Evolutionary conservation across 257 asterid species (phyloP).

Genomic region (Parsonsia alboflavescens): DNA sequence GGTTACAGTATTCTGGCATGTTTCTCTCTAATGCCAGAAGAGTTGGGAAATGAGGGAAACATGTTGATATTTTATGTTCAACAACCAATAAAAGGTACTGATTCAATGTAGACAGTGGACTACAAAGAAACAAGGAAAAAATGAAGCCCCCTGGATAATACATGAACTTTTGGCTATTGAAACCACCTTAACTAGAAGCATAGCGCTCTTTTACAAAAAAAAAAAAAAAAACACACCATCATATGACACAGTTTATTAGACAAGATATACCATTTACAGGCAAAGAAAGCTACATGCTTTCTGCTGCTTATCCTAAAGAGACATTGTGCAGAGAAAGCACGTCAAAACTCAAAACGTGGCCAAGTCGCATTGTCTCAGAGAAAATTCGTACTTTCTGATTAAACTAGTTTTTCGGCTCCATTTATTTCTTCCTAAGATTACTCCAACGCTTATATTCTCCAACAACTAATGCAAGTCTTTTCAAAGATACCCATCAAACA

Average conservation of each 20-base stretch:
- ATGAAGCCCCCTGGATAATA: neutral
- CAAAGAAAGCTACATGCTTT: neutral
- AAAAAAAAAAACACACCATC: too few relatives aligned
- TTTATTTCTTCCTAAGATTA: neutral
- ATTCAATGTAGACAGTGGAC: neutral
- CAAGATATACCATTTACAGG: neutral
- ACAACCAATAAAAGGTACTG: neutral
- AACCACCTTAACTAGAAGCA: neutral
- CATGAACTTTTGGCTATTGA: neutral
- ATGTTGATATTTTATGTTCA: neutral
- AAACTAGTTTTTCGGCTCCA: neutral
- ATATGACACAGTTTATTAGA: neutral
- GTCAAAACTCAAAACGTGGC: too few relatives aligned
- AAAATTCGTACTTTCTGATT: neutral
- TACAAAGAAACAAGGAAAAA: neutral
- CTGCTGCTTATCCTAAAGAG: neutral
- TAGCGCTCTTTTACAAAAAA: too few relatives aligned
- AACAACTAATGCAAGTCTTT: neutral
- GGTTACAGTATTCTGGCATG: neutral
- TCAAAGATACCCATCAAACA: neutral
- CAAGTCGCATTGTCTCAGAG: neutral
- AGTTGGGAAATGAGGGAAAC: neutral
- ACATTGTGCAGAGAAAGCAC: neutral
- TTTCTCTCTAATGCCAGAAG: neutral
- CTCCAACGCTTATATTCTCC: neutral